Conservation (phyloP, 257 asterid genomes). For the Jaltomata sinuosa region DNA sequence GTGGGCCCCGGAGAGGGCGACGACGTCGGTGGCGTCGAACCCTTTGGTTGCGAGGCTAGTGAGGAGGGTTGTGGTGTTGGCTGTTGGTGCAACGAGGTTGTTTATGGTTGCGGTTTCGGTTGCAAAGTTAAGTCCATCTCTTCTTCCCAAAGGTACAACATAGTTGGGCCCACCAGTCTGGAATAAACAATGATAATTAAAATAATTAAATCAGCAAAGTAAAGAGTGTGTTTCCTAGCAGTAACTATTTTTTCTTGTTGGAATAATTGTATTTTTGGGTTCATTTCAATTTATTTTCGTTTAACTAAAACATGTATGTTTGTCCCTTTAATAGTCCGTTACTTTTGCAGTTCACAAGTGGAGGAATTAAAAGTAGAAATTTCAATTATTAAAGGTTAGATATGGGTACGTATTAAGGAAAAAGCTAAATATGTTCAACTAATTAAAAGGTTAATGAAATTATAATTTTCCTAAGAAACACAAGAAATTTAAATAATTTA, state of each 20-base stretch:
- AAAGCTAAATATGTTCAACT: too few relatives aligned
- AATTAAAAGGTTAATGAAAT: too few relatives aligned
- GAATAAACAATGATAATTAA: not conserved
- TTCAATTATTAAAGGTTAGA: too few relatives aligned
- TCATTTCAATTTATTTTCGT: too few relatives aligned
- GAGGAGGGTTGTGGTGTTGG: constrained; percentile 1
- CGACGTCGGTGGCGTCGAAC: not conserved
- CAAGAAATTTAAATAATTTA: too few relatives aligned
- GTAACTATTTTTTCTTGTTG: not conserved
- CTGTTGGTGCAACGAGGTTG: not conserved
- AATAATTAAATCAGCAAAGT: not conserved
- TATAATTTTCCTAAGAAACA: too few relatives aligned
- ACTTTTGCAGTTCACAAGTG: too few relatives aligned
- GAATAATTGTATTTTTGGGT: not conserved
- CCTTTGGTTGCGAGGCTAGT: not conserved
- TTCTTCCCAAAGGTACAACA: not conserved
- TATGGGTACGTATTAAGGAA: too few relatives aligned
- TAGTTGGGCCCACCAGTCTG: constrained; percentile 2
- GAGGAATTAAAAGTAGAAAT: too few relatives aligned
- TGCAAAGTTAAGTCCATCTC: not conserved
- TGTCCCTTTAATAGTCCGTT: too few relatives aligned
- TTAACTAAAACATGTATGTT: too few relatives aligned
- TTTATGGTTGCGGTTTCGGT: not conserved
- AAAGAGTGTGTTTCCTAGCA: not conserved
- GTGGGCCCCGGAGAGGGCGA: not conserved